Conservation (phyloP, 352 stramenopile species). For the Detonula confervacea region DNA sequence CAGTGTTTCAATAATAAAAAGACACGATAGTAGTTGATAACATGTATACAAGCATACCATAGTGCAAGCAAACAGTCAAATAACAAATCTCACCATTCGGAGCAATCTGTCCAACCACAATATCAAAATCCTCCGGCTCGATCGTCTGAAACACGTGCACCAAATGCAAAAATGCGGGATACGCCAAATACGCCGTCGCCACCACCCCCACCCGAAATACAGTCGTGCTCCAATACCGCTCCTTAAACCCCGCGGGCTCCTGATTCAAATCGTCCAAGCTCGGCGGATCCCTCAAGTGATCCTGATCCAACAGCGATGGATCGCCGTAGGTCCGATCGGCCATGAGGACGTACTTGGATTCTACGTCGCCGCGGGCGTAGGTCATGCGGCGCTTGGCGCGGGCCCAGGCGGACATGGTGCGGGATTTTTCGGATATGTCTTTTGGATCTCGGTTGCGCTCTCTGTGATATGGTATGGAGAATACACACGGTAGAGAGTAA, state of each 20-base stretch:
- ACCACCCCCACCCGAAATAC: slow-evolving; percentile 33
- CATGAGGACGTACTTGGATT: slow-evolving; percentile 11
- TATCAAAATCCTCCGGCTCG: slow-evolving; percentile 35
- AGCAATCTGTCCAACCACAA: slow-evolving; percentile 25
- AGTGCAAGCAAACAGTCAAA: slow-evolving; percentile 39
- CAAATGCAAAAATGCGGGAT: slow-evolving; percentile 54
- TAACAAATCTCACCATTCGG: slow-evolving; percentile 54
- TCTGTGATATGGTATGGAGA: not conserved
- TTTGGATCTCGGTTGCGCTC: not conserved
- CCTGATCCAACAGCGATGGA: slow-evolving; percentile 3
- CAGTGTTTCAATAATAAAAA: not conserved
- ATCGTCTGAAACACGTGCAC: slow-evolving; percentile 54
- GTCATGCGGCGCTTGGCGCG: slow-evolving; percentile 9
- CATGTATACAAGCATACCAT: too few relatives aligned
- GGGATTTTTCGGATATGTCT: slow-evolving; percentile 17
- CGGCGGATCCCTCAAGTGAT: slow-evolving; percentile 8
- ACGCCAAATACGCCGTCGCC: slow-evolving; percentile 25
- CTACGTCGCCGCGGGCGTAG: not conserved
- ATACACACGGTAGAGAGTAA: not conserved
- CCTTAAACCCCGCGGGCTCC: not conserved
- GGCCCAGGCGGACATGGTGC: slow-evolving; percentile 7
- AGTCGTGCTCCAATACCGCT: slow-evolving; percentile 42
- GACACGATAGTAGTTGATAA: too few relatives aligned
- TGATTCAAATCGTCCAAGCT: slow-evolving; percentile 29
- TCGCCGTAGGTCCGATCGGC: not conserved